phyloP scores from a whole-genome alignment of 2,329 filamentous ascomycete species.

The Pseudogymnoascus sp. region DNA sequence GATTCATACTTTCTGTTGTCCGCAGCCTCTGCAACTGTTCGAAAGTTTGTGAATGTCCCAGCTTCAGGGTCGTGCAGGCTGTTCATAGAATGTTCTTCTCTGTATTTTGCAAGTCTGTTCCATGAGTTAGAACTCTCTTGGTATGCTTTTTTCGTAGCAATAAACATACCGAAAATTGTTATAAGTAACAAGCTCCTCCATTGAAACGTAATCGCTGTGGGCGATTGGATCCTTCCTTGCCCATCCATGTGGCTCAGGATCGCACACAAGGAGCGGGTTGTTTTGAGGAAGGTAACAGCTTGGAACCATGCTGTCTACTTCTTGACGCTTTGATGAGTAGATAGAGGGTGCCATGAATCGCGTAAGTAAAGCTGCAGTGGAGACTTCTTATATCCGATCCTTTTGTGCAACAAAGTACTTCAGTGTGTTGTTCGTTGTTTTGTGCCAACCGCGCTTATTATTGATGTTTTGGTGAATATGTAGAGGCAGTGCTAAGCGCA shows the following conservation, averaged over 20 bases:
- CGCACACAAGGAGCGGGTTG: neutral
- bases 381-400: neutral
- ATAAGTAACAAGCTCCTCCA: conserved; percentile 2
- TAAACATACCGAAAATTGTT: conserved; percentile 8
- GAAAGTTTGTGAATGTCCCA: neutral
- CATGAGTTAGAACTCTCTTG: neutral
- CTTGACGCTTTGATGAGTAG: neutral
- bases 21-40: neutral
- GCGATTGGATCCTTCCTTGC: neutral
- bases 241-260: conserved; percentile 8
- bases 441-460: neutral
- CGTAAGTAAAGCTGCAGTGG: neutral
- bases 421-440: conserved; percentile 3
- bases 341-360: neutral
- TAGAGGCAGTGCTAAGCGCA: neutral
- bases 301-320: neutral
- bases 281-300: neutral
- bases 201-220: conserved; percentile 2
- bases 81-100: neutral
- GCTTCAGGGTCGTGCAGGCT: neutral
- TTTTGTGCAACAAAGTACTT: neutral
- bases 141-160: too few relatives aligned
- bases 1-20: neutral
- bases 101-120: neutral
- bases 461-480: neutral